A percentile compares a stretch with the other conserved stretches of the same genome.
Evolutionary conservation across 371 early-diverging fungal genomes (phyloP).

Genomic region (Mortierella sp.): DNA sequence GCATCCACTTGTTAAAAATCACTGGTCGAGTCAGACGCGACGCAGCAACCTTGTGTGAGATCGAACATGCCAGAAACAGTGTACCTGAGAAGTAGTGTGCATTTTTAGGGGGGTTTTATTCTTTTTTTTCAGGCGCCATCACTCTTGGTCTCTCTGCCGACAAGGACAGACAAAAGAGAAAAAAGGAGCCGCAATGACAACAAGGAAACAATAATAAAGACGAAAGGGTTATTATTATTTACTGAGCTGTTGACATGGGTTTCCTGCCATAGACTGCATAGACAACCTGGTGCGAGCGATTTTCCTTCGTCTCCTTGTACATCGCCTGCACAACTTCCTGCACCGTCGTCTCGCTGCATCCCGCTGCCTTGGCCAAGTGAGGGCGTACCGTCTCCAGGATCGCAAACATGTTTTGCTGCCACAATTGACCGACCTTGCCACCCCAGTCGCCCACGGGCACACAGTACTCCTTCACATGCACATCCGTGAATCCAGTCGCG

Average conservation of each 20-base stretch:
- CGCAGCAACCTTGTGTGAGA: not conserved
- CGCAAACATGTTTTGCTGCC: slow-evolving; percentile 44
- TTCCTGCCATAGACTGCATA: slow-evolving; percentile 41
- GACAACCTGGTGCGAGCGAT: slow-evolving; percentile 24
- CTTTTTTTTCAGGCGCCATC: not conserved
- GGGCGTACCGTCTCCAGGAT: slow-evolving; percentile 35
- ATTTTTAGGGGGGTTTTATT: not conserved
- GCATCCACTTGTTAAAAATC: not conserved
- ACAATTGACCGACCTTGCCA: slow-evolving; percentile 37
- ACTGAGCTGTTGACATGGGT: slow-evolving; percentile 15
- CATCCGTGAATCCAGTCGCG: slow-evolving; percentile 46
- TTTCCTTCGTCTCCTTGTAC: slow-evolving; percentile 24
- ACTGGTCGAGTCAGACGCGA: not conserved
- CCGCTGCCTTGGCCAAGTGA: slow-evolving; percentile 36
- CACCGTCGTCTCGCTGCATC: slow-evolving; percentile 40
- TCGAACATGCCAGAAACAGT: not conserved
- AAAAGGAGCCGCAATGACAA: not conserved
- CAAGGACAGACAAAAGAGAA: not conserved
- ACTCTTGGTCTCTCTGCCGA: not conserved
- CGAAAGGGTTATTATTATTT: not conserved
- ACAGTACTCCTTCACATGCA: slow-evolving; percentile 37
- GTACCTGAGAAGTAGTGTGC: not conserved
- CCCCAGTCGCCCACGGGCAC: slow-evolving; percentile 47
- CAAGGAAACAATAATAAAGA: not conserved
- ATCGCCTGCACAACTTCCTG: slow-evolving; percentile 32